Percentiles rank a stretch among this genome's conserved stretches.
These are phyloP conservation scores for Globisporangium canariense DNA, from an alignment of 352 stramenopile species.

Conservation along the genomic window DNA sequence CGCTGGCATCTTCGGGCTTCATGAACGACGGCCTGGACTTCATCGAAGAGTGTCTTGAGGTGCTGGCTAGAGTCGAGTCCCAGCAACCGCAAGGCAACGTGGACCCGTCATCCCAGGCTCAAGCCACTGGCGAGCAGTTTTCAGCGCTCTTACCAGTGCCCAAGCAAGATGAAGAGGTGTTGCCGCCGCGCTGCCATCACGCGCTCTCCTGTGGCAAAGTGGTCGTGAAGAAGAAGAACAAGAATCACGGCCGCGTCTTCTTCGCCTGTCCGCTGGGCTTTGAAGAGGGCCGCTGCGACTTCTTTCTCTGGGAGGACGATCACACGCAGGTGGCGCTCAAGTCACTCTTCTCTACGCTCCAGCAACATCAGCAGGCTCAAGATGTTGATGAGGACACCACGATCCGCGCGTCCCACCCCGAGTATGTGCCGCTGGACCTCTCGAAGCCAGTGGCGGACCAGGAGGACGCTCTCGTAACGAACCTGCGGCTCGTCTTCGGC, in stretches of 20 bases:
- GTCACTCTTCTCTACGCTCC: slow-evolving; percentile 30
- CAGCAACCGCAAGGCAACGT: slow-evolving; percentile 5
- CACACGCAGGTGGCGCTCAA: slow-evolving; percentile 60
- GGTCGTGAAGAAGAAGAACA: slow-evolving; percentile 84
- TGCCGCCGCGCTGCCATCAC: slow-evolving; percentile 64
- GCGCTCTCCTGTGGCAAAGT: slow-evolving; percentile 51
- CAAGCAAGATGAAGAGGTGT: slow-evolving; percentile 13
- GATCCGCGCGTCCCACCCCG: slow-evolving; percentile 9
- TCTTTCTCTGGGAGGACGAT: slow-evolving; percentile 84
- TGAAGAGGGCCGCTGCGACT: slow-evolving; percentile 81
- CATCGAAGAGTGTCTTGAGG: slow-evolving; percentile 73
- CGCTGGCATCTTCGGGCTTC: slow-evolving; percentile 15
- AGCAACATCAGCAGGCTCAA: slow-evolving; percentile 8
- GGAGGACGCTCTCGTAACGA: slow-evolving; percentile 51
- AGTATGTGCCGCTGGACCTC: slow-evolving; percentile 57
- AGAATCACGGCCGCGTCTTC: slow-evolving; percentile 71
- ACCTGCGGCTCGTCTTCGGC: slow-evolving; percentile 83
- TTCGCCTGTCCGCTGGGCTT: slow-evolving; percentile 67
- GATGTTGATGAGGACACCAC: not conserved
- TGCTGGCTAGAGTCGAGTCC: slow-evolving; percentile 38
- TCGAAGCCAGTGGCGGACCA: slow-evolving; percentile 39
- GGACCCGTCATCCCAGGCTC: not conserved
- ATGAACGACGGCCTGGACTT: slow-evolving; percentile 73
- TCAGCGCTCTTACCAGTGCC: not conserved
- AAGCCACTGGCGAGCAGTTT: slow-evolving; percentile 3